Evolutionary conservation across 257 asterid species (phyloP).

Genomic region (Osmanthus fragrans): DNA sequence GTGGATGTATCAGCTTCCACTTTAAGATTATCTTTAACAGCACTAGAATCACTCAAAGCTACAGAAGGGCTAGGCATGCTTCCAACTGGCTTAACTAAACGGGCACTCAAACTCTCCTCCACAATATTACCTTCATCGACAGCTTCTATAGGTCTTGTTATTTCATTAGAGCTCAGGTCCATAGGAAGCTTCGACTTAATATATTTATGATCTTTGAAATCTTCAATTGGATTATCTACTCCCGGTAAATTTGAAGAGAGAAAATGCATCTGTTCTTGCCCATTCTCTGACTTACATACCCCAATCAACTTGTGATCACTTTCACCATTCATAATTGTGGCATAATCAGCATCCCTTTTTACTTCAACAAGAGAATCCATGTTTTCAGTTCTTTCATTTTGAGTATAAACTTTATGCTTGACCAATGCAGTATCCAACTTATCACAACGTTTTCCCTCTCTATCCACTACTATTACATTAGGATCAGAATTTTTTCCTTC

Average conservation of each 20-base stretch:
- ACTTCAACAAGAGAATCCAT: slow-evolving; percentile 26
- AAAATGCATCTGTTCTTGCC: slow-evolving; percentile 21
- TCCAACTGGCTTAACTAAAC: slow-evolving; percentile 26
- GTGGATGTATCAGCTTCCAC: slow-evolving; percentile 21
- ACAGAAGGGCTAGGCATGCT: slow-evolving; percentile 20
- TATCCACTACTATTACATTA: slow-evolving; percentile 17
- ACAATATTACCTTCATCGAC: slow-evolving; percentile 15
- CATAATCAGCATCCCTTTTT: slow-evolving; percentile 21
- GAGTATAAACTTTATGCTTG: slow-evolving; percentile 31
- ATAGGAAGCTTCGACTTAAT: too few relatives aligned
- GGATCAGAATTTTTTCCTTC: slow-evolving; percentile 28
- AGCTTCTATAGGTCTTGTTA: too few relatives aligned
- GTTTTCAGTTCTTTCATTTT: slow-evolving; percentile 24
- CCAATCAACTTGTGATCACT: slow-evolving; percentile 9
- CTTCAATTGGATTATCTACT: too few relatives aligned
- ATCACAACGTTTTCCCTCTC: slow-evolving; percentile 29
- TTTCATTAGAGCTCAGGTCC: too few relatives aligned
- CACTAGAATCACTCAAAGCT: slow-evolving; percentile 14
- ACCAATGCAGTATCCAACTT: slow-evolving; percentile 30
- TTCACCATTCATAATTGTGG: slow-evolving; percentile 1
- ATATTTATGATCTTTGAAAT: too few relatives aligned
- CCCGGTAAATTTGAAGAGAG: too few relatives aligned
- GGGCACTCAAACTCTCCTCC: slow-evolving; percentile 24
- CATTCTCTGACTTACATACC: slow-evolving; percentile 13
- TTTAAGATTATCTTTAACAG: slow-evolving; percentile 16